Conservation (phyloP, 2,329 filamentous ascomycete genomes). For the Colletotrichum tropicicola region DNA sequence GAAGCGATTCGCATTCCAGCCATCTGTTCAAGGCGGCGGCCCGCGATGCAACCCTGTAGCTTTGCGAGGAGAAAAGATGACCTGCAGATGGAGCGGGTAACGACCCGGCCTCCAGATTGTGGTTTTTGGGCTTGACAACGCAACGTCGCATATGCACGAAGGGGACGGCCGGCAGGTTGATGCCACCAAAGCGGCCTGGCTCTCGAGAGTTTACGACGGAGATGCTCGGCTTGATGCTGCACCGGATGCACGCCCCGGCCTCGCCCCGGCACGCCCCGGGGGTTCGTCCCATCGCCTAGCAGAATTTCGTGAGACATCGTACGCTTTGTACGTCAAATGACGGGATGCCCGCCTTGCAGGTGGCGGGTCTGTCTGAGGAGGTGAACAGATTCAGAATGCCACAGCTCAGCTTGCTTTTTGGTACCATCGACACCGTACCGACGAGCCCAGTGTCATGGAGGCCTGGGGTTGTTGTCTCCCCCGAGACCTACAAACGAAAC, state of each 20-base stretch:
- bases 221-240: neutral
- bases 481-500: neutral
- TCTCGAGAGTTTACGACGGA: neutral
- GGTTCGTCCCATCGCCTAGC: neutral
- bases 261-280: too few relatives aligned
- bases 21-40: neutral
- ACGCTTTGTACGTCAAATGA: neutral
- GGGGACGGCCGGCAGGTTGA: neutral
- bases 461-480: neutral
- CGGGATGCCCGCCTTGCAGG: neutral
- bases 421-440: neutral
- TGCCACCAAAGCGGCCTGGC: neutral
- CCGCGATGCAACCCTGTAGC: conserved; percentile 19
- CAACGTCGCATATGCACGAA: neutral
- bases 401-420: neutral
- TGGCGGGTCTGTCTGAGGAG: too few relatives aligned
- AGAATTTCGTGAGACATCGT: neutral
- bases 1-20: neutral
- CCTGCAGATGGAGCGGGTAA: neutral
- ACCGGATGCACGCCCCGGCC: too few relatives aligned
- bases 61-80: neutral
- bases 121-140: neutral
- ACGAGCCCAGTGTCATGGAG: neutral
- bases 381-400: too few relatives aligned
- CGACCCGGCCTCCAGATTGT: neutral